Evolutionary conservation across 371 early-diverging fungal species (phyloP), one percentile per base, ranked within the genome.

Genomic region (Blastocladiella emersonii): DNA sequence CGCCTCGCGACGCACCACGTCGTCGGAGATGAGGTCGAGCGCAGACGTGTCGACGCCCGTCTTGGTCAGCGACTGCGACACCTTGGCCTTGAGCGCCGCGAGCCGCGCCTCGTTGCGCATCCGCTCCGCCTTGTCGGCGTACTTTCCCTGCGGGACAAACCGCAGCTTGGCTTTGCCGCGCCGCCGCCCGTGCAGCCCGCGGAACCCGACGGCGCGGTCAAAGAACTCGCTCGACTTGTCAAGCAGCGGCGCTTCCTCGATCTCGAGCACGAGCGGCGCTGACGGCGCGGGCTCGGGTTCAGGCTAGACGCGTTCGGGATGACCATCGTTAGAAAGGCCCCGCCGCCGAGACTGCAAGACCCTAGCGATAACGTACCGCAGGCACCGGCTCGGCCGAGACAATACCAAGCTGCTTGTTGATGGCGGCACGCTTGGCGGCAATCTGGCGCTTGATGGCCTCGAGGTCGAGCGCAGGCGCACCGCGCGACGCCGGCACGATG

Each of bases 1-100:
- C 0, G 83, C 78, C 19, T 88, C 88, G 5, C 64, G 55, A 21
- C 39, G 35, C 12, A 51, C 53, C 30, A 19, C 53, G 6, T 35
- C 64, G 70, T 74, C 56, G 15, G 43, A 30, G 13, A 43, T 23
- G 21, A 35, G 30, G 15, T 43, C 35, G 19, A 39, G 34, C 32
- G 23, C 44, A 25, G 41, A 19, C 19, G 45, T 17, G 17, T 44
- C 45, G 19, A 44, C 19, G 23, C 45, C 45, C 45, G 23, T 3
- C 23, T 21, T 8, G 3, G 5, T 44, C 19, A 44, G 5, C 10
- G 19, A 10, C 10, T 3, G 10, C 12, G 45, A 44, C 45, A 44
- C 19, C 10, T 3, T 17, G 10, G 45, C 45, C 21, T 21, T 8
- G 19, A 44, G 45, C 23, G 8, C 45, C 19, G 45, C 45, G 10